A percentile compares a stretch with the other conserved stretches of the same genome.
Evolutionary conservation across 768 basidiomycete genomes (phyloP).

Genomic region (Cystobasidium tubakii): DNA sequence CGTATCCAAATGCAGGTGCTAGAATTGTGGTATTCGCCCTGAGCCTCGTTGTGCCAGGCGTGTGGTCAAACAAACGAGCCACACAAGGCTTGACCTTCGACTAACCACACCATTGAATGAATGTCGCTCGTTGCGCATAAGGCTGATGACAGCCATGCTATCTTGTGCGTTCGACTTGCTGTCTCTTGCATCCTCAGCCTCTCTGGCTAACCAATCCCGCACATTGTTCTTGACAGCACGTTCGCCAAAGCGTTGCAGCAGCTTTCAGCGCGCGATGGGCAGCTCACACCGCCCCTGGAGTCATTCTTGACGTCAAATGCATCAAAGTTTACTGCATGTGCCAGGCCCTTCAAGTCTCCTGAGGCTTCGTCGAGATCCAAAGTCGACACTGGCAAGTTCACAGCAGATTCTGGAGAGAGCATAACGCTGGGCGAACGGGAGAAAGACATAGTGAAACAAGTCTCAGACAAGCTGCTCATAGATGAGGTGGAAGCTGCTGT

Average conservation of each 20-base stretch:
- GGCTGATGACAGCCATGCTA: conserved; percentile 10
- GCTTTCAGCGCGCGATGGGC: conserved; percentile 1
- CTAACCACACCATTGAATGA: neutral
- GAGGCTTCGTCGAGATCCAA: neutral
- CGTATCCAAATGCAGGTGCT: too few species aligned
- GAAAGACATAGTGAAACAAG: conserved; percentile 64
- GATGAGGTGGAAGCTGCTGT: conserved; percentile 74
- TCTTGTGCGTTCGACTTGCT: conserved; percentile 11
- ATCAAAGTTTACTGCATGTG: neutral
- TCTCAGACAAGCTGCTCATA: conserved; percentile 67
- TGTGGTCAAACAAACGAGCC: too few species aligned
- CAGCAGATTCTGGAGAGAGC: neutral
- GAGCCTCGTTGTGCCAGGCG: too few species aligned
- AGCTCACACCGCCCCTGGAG: conserved; percentile 13
- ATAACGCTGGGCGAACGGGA: conserved; percentile 59
- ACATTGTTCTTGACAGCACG: conserved; percentile 10
- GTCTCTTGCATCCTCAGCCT: neutral
- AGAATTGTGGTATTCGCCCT: too few species aligned
- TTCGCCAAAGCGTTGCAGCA: conserved; percentile 18
- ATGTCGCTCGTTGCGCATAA: conserved; percentile 3
- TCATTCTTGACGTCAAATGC: neutral
- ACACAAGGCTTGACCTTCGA: neutral
- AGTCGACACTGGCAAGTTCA: conserved; percentile 14
- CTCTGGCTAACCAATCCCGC: neutral
- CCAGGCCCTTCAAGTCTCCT: neutral